Evolutionary conservation across 163 green algal genomes (phyloP), one percentile per base, ranked within the genome.

Genomic region (Coccomyxa subellipsoidea): DNA sequence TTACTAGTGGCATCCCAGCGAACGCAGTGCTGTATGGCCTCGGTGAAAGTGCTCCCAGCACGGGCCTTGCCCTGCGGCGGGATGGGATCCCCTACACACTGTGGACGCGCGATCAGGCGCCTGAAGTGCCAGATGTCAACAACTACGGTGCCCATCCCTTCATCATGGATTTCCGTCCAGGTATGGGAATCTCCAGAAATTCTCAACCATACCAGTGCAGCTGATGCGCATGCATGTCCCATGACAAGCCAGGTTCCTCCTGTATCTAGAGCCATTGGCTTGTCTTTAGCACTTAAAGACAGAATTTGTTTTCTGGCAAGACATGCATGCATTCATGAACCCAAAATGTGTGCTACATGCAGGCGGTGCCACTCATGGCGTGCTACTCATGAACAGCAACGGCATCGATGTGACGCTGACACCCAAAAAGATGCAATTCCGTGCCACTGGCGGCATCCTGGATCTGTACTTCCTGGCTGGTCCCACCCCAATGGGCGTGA

Each of bases 301-400:
- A n/a, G n/a, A n/a, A n/a, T n/a, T n/a, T n/a, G n/a, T n/a, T n/a
- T n/a, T n/a, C n/a, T n/a, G n/a, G n/a, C n/a, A n/a, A n/a, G n/a
- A n/a, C n/a, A n/a, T n/a, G n/a, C n/a, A n/a, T n/a, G n/a, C n/a
- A n/a, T n/a, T n/a, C n/a, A n/a, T n/a, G n/a, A n/a, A n/a, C n/a
- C n/a, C n/a, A n/a, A n/a, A n/a, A n/a, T n/a, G n/a, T n/a, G n/a
- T n/a, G n/a, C n/a, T n/a, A n/a, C n/a, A n/a, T n/a, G n/a, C 79
- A 87, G 87, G 92, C 59, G 91, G 91, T 23, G 54, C 37, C 0
- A 81, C 90, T 0, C 86, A 90, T 80, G 92, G 92, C 69, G 80
- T 93, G 32, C 79, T 94, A 36, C 75, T 95, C 66, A 76, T 94
- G 15, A 94, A 88, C 84, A 90, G 82, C 85, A 95, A 95, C 59